Evolutionary conservation across 805 yeast species (phyloP), one percentile per base, ranked within the genome.

Genomic region (Saturnispora silvae): DNA sequence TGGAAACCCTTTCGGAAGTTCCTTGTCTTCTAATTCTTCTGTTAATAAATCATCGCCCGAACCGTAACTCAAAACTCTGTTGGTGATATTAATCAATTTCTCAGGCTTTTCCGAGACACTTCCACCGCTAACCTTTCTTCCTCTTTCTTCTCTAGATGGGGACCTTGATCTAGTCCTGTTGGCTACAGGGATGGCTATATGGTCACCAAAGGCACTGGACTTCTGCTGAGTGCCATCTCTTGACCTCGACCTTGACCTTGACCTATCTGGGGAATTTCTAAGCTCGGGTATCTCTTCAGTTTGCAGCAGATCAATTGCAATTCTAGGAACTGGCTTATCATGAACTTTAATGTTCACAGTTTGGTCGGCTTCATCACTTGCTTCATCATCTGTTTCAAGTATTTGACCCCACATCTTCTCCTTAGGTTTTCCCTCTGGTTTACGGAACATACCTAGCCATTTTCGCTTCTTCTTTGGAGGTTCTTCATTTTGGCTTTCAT

Each of bases 21-120:
- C 45, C 3, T 42, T 18, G 4, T 35, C 23, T 30, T 36, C 40
- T 5, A 37, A 43, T 4, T 35, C 34, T n/a, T 39, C 45, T 4
- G 31, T 43, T 23, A 42, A 35, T 5, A 40, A 41, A 27, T 42
- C 43, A 14, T 48, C 48, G 13, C 51, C 59, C 2, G 52, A 38
- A 18, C 52, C 58, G 35, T 54, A 53, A 3, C 59, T 53, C 28
- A 54, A 37, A 9, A 53, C 55, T 13, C 57, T 26, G 26, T 41
- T 44, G 7, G 47, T 44, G 15, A 40, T 31, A 19, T 38, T 23
- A 3, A 34, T 30, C 10, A 40, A 20, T 7, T 20, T 30, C 13
- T 36, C 39, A 11, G 34, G 34, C 23, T 34, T 23, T 23, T 31
- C 35, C 9, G 30, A 17, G n/a, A n/a, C n/a, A n/a, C n/a, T n/a